Base-by-base conservation (phyloP, 352 stramenopile species). In the Pythium biforme region DNA sequence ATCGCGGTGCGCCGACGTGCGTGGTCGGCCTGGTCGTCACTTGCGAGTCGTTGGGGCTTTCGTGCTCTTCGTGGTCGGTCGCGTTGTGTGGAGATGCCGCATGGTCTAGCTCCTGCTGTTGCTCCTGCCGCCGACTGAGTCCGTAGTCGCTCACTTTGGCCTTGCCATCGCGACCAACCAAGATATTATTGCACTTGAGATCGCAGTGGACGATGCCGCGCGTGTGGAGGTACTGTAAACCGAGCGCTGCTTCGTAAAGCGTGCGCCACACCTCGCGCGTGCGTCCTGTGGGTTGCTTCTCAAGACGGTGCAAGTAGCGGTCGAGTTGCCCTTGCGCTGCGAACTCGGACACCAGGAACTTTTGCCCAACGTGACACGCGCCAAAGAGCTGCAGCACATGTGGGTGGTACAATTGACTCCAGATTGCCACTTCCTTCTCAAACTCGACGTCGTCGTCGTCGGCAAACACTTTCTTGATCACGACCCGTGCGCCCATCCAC, bases 201-300 rank as follows among this genome's bases (percentile, higher is more conserved):
- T 68, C 52, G 17, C 61, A 48, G 12, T 68, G 60, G 14, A 95
- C 62, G 27, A 82, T 62, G 6, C 61, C 64, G 27, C 72, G 58
- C 15, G 48, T 48, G 64, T 97, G 88, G 15, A 97, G 68, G 51
- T 92, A 95, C 29, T 66, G 52, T 4, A 97, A 59, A 0, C 83
- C 89, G 19, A 83, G 34, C 3, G 75, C 70, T 0, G 74, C 72
- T 41, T 86, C 65, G 54, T 79, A 71, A 26, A 88, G 72, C 1
- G 59, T 55, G 1, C 46, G 55, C 64, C 68, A 75, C 12, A 76
- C 39, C 22, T 64, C 47, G 14, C 59, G 27, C 58, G 48, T 62
- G 41, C 59, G 68, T 31, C 71, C 40, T 2, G 23, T 2, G 23
- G 53, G 53, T 19, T 61, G 45, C n/a, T 63, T 53, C 20, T 48